Base-by-base conservation (phyloP, 2,329 filamentous ascomycete species). In the Pseudogymnoascus sp. region DNA sequence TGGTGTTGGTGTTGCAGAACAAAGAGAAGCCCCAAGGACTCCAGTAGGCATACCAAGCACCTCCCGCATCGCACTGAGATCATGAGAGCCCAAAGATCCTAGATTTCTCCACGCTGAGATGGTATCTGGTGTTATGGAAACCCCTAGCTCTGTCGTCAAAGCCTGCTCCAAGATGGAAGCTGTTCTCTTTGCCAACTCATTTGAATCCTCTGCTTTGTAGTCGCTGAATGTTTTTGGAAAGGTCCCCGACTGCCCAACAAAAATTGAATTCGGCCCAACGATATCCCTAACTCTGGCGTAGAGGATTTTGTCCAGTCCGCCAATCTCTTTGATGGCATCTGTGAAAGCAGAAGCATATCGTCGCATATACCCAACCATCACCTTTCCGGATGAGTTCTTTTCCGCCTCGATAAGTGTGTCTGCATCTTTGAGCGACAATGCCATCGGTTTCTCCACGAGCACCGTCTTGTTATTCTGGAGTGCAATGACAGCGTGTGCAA, bases 321-420 rank as follows among this genome's bases (percentile, higher is more conserved):
- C 78, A 0, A 88, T 74, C 65, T 88, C 84, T 64, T 79, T 75
- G 42, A 87, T 77, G 0, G 81, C 79, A 23, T 82, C 76, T 0
- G 77, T 72, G 66, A 86, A 86, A 0, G 79, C 77, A 0, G 80
- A 73, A 0, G 85, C 84, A 68, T 86, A 86, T n/a, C 85, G 77
- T 18, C 85, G 76, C 77, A 85, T 85, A 63, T 83, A 85, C 1
- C 84, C 84, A 0, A 88, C 82, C 68, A 88, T 83, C 1, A 86
- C 77, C 31, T 71, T 76, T 0, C 75, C 77, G 6, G 70, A 66
- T 0, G 76, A 76, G 0, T 64, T 66, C 25, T 71, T 69, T 68
- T 84, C 80, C 0, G 83, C 82, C 0, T 74, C 77, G 31, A 80
- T 72, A 21, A 87, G 78, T 0, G 72, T 69, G 25, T 79, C 72